phyloP scores from a whole-genome alignment of 495 filamentous ascomycete species.

The Talaromyces proteolyticus region DNA sequence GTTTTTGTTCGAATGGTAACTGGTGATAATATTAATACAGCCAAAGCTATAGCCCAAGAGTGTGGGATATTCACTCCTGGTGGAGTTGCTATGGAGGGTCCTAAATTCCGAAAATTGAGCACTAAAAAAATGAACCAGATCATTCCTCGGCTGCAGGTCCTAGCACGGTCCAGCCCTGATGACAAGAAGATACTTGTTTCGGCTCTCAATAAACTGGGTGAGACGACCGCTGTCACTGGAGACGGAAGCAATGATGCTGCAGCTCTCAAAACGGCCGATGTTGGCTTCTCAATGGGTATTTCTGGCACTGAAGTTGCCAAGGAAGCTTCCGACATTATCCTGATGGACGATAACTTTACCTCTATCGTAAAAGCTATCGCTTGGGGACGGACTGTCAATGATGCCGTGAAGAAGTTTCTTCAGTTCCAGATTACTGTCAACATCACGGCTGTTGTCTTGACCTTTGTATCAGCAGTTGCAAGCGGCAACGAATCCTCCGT shows the following conservation, averaged over 20 bases:
- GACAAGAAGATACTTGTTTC: constrained; percentile 80
- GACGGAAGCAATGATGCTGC: constrained; percentile 92
- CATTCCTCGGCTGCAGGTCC: constrained; percentile 73
- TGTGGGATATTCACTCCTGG: constrained; percentile 75
- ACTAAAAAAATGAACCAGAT: constrained; percentile 59
- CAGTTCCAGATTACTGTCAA: constrained; percentile 94
- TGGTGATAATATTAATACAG: constrained; percentile 79
- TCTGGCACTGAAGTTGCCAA: constrained; percentile 89
- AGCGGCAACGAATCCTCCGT: constrained; percentile 61
- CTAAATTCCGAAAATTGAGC: constrained; percentile 68
- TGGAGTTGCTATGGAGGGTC: constrained; percentile 79
- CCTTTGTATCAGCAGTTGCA: constrained; percentile 74
- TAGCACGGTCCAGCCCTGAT: constrained; percentile 78
- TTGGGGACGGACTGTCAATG: constrained; percentile 86
- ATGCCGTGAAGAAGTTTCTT: constrained; percentile 86
- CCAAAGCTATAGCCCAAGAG: constrained; percentile 78
- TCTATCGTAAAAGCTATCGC: constrained; percentile 85
- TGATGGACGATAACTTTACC: constrained; percentile 91
- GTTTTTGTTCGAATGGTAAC: constrained; percentile 90
- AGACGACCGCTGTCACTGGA: constrained; percentile 90
- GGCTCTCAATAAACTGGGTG: constrained; percentile 74
- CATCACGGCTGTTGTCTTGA: constrained; percentile 80
- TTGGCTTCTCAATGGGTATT: constrained; percentile 91
- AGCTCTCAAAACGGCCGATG: constrained; percentile 79
- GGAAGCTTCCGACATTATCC: constrained; percentile 87